These are phyloP conservation scores for Oryza meridionalis DNA, from an alignment of 176 grass and related monocot species.

Conservation along the genomic window DNA sequence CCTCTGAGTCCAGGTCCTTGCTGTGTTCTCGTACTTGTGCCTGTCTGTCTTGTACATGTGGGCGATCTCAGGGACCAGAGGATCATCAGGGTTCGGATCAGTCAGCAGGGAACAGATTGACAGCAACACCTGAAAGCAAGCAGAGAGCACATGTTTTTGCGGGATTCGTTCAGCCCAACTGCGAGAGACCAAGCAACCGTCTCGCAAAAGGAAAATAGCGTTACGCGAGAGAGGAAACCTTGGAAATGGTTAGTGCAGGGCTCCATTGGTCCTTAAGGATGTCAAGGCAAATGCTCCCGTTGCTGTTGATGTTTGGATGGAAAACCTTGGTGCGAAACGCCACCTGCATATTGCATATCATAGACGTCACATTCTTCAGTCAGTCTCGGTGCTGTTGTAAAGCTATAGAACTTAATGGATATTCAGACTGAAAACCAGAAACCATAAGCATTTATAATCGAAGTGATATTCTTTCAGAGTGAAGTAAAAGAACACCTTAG, in stretches of 20 bases:
- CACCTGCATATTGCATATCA: constrained; percentile 53
- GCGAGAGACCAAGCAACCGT: background rate
- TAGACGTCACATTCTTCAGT: background rate
- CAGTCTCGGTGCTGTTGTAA: background rate
- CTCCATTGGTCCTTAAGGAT: constrained; percentile 91
- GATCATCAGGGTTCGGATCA: constrained; percentile 79
- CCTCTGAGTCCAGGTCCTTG: constrained; percentile 77
- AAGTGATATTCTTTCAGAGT: background rate
- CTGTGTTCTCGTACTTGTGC: constrained; percentile 72
- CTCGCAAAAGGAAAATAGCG: background rate
- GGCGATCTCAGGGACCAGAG: constrained; percentile 79
- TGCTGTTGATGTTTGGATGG: constrained; percentile 84
- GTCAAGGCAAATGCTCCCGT: constrained; percentile 81
- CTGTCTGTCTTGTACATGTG: constrained; percentile 83
- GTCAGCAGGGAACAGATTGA: constrained; percentile 78
- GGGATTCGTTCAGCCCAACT: background rate
- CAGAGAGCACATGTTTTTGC: background rate
- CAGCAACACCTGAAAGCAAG: constrained; percentile 54
- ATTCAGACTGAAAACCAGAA: background rate
- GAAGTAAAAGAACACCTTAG: constrained; percentile 3
- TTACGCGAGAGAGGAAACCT: constrained; percentile 38
- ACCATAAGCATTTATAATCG: background rate
- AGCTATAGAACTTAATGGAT: background rate
- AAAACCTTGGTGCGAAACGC: constrained; percentile 79
- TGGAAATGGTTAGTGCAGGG: constrained; percentile 67